phyloP scores from a whole-genome alignment of 768 basidiomycete genomes.

The Rhizopogon salebrosus region DNA sequence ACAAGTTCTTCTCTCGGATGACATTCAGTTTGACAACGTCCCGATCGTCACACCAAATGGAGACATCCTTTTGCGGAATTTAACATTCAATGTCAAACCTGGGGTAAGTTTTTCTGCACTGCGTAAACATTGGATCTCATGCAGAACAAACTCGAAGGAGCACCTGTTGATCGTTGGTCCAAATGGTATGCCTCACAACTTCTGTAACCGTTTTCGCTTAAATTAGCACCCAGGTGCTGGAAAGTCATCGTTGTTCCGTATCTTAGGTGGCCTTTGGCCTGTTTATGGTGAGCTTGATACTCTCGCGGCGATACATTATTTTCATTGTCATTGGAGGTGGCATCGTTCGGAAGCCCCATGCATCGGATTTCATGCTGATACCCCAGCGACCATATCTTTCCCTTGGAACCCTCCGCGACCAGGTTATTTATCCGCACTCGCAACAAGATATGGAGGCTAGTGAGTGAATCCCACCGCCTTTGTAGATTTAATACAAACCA shows the following conservation, averaged over 20 bases:
- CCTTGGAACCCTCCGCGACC: conserved; percentile 89
- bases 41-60: conserved; percentile 97
- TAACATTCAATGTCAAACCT: conserved; percentile 87
- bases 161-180: conserved; percentile 92
- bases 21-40: conserved; percentile 88
- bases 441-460: conserved; percentile 73
- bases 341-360: conserved; percentile 82
- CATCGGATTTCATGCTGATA: conserved; percentile 87
- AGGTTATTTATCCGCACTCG: conserved; percentile 93
- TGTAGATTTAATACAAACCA: conserved; percentile 4
- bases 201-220: neutral
- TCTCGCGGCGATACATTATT: neutral
- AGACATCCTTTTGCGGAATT: conserved; percentile 76
- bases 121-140: neutral
- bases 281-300: conserved; percentile 38
- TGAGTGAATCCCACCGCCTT: conserved; percentile 30
- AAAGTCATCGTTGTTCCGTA: conserved; percentile 92
- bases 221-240: conserved; percentile 55
- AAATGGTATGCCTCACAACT: conserved; percentile 53
- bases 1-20: conserved; percentile 74
- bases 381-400: conserved; percentile 96
- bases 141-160: conserved; percentile 45
- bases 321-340: conserved; percentile 40
- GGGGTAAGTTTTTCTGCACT: conserved; percentile 44
- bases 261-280: conserved; percentile 95